Conservation (phyloP, 768 basidiomycete genomes). For the Pholiota conissans region DNA sequence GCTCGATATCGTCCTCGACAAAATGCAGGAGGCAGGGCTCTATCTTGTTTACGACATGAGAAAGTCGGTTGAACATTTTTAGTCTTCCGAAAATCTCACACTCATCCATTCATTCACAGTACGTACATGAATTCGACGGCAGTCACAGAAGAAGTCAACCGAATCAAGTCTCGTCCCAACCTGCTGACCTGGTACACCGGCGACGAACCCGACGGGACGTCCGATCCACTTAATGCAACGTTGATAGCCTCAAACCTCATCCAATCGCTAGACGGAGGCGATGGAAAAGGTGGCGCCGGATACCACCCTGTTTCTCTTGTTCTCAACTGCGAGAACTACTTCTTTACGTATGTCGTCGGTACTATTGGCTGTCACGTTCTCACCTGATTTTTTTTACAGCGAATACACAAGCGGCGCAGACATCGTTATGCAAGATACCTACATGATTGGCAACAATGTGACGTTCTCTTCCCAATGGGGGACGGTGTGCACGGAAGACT, state of each 20-base stretch:
- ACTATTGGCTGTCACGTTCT: background rate
- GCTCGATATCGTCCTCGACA: slow-evolving; percentile 58
- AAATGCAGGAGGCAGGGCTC: slow-evolving; percentile 66
- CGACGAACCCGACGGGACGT: slow-evolving; percentile 73
- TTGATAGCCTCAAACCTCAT: slow-evolving; percentile 53
- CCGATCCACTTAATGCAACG: slow-evolving; percentile 66
- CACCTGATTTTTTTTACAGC: slow-evolving; percentile 16
- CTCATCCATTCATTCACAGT: slow-evolving; percentile 26
- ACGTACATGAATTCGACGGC: slow-evolving; percentile 65
- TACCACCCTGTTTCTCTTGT: slow-evolving; percentile 71
- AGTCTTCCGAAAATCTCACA: background rate
- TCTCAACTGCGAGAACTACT: slow-evolving; percentile 66
- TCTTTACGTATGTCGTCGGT: slow-evolving; percentile 43
- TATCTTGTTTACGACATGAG: slow-evolving; percentile 90
- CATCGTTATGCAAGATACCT: slow-evolving; percentile 69
- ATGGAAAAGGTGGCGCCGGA: slow-evolving; percentile 46
- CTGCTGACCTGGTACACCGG: slow-evolving; percentile 75
- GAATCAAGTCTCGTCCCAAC: slow-evolving; percentile 65
- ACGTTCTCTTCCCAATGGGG: slow-evolving; percentile 62
- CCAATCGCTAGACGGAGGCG: slow-evolving; percentile 53
- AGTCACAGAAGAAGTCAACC: slow-evolving; percentile 68
- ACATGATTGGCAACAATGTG: slow-evolving; percentile 60
- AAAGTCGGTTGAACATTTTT: slow-evolving; percentile 30
- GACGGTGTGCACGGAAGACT: slow-evolving; percentile 62
- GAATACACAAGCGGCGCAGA: slow-evolving; percentile 60